Base-by-base conservation (phyloP, 148 eudicot species). In the Silene latifolia region DNA sequence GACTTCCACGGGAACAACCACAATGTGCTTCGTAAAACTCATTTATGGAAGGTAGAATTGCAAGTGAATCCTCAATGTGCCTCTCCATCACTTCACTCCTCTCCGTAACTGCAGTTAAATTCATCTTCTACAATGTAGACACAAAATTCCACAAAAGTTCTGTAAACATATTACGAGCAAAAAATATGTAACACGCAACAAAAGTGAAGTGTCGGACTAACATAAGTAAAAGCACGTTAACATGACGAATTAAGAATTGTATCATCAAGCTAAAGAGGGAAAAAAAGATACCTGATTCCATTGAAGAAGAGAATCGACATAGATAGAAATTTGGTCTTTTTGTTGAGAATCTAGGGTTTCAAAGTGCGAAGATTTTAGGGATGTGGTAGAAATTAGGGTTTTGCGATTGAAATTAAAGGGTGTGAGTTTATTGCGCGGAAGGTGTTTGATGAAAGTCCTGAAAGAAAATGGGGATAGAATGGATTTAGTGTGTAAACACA, bases 61-160 rank as follows among this genome's bases (percentile, higher is more conserved):
- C 88, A 27, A 92, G 88, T 3, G 97, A 95, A 67, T 91, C 97
- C 80, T 90, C 93, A 66, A 95, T 75, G 48, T 95, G 97, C 79
- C 98, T 84, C 53, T 92, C 92, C 96, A 95, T 92, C 8, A 89
- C 90, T 82, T 92, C 92, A 64, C 73, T 81, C 42, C 77, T 88
- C 67, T 88, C 97, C 57, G 74, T 85, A 51, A 89, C 96, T 18
- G 96, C 92, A 15, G 97, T 95, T 1, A 95, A 77, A 80, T 95
- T 95, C 98, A 91, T 95, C 82, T 85, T 91, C 96, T 93, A 86
- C 74, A 82, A 29, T 23, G n/a, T 19, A 3, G 70, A 75, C 63
- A 54, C 32, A 42, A 62, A 53, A 0, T 14, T 4, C 18, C 56
- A 51, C 5, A 51, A 51, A 48, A 14, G 0, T 51, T 51, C 56